phyloP scores from a whole-genome alignment of 202 grass and related monocot genomes.

The Brachypodium distachyon region DNA sequence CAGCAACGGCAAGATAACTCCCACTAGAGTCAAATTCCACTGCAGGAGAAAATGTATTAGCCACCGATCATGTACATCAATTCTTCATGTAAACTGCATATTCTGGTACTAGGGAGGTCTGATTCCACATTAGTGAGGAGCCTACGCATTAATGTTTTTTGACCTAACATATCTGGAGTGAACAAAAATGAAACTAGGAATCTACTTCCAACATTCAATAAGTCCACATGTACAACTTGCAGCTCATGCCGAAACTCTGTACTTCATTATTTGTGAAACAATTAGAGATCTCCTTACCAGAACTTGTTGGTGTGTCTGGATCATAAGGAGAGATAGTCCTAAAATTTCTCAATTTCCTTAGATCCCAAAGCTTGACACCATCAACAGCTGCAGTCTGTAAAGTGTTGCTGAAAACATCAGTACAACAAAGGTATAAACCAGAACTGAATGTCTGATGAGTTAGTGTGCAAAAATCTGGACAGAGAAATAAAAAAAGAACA shows the following conservation, averaged over 20 bases:
- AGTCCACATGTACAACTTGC: background rate
- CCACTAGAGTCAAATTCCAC: conserved; percentile 97
- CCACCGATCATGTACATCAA: background rate
- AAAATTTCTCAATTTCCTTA: conserved; percentile 95
- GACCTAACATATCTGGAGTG: background rate
- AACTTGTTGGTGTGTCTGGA: conserved; percentile 73
- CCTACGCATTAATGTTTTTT: no score
- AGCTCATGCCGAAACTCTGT: background rate
- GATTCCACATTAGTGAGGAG: background rate
- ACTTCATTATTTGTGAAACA: background rate
- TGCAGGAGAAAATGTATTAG: conserved; percentile 27
- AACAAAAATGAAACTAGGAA: background rate
- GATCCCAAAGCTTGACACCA: conserved; percentile 99
- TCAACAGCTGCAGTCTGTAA: conserved; percentile 82
- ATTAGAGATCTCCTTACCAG: conserved; percentile 37
- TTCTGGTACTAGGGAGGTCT: background rate
- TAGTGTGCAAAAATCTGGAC: background rate
- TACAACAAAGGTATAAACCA: background rate
- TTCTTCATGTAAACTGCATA: background rate
- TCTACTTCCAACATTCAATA: background rate
- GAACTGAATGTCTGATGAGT: background rate
- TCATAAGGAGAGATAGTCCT: conserved; percentile 91
- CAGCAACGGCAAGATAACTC: conserved; percentile 80
- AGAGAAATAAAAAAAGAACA: background rate
- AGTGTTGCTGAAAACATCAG: conserved; percentile 11